Evolutionary conservation across 495 filamentous ascomycete genomes (phyloP), one percentile per base, ranked within the genome.

Genomic region (Lophiostoma macrostomum): DNA sequence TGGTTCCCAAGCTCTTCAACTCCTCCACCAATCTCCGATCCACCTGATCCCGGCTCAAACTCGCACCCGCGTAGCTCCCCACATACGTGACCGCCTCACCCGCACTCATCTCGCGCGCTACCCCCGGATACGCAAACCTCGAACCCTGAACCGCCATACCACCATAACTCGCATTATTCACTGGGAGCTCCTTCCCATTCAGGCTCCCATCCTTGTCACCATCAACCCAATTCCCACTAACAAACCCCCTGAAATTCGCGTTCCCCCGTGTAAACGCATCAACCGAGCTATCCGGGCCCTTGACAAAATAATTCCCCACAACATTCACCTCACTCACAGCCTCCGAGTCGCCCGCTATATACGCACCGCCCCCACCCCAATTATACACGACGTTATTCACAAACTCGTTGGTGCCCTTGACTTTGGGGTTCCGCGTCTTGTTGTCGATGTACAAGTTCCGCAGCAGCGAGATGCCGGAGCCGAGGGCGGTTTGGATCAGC

Each of bases 321-420:
- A 60, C 51, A 27, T 60, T 56, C 20, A 36, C 50, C 22, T 50
- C 43, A 19, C 42, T 55, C 27, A 35, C 6, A 3, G 18, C 57
- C 13, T 34, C 44, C 4, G 16, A 22, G 22, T 56, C 51, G 24
- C 57, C 57, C 2, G 57, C 50, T 25, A 56, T 60, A 23, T 60
- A 60, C 19, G n/a, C 57, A 18, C 50, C 57, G 14, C 51, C 50
- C 4, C 49, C 49, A n/a, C 56, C 56, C 56, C 51, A 60, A 25
- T 60, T 60, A 35, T 60, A 60, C n/a, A 60, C 57, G 5, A 60
- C 57, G 31, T 56, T 55, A 25, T 60, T 60, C 1, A 28, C 41
- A 22, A 55, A 60, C 14, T 60, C 50, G 38, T 50, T 60, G 11
- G 43, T 50, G 3, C 51, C 57, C 25, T 60, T 60, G 16, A 56